These are phyloP conservation scores for Wallacemonas sp. DNA, from an alignment of 208 protist species.

Conservation along the genomic window DNA sequence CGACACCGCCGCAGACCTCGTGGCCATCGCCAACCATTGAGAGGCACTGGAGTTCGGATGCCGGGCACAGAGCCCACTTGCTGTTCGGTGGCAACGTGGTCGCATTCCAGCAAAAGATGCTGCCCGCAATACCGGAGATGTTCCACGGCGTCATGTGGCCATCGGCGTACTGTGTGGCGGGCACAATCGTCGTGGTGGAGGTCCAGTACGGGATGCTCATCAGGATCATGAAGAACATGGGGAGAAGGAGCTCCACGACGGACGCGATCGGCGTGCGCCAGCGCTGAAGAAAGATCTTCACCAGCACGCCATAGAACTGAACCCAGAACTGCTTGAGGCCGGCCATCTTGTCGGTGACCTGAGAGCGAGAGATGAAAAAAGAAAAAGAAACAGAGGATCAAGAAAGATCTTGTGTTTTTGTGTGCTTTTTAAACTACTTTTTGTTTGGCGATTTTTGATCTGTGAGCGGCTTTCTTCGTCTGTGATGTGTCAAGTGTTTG, in stretches of 20 bases:
- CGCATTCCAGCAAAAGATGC: conserved; percentile 33
- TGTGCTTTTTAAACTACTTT: too few relatives aligned
- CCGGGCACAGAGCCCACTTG: conserved; percentile 22
- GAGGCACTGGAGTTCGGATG: conserved; percentile 23
- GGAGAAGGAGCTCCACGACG: conserved; percentile 60
- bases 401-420: too few relatives aligned
- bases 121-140: conserved; percentile 10
- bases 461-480: too few relatives aligned
- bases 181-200: conserved; percentile 26
- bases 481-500: too few relatives aligned
- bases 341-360: conserved; percentile 9
- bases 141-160: conserved; percentile 18
- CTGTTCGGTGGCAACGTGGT: background rate
- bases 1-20: conserved; percentile 31
- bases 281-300: conserved; percentile 66
- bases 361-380: background rate
- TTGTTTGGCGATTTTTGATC: too few relatives aligned
- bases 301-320: conserved; percentile 68
- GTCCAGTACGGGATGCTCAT: conserved; percentile 63
- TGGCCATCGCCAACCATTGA: conserved; percentile 34
- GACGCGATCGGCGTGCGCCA: conserved; percentile 57
- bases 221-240: conserved; percentile 61
- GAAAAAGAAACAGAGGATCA: too few relatives aligned
- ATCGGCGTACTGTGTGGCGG: conserved; percentile 29
- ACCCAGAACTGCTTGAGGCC: conserved; percentile 36